Evolutionary conservation across 805 yeast species (phyloP), one percentile per base, ranked within the genome.

Genomic region (Ogataea saltuana): DNA sequence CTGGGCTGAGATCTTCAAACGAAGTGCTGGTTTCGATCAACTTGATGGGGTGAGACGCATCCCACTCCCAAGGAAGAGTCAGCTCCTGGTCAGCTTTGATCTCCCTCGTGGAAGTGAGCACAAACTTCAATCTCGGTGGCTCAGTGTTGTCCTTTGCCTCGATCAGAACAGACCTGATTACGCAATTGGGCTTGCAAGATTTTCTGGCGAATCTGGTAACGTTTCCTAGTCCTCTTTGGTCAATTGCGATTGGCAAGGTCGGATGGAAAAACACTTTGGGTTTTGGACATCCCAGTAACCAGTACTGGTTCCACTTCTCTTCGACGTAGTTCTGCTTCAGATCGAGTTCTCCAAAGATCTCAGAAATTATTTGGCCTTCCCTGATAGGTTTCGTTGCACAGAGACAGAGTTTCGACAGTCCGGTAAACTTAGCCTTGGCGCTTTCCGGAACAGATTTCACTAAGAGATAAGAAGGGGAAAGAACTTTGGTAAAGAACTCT

Each of bases 51-150:
- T 89, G 96, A 13, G 68, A 50, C 3, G 64, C 59, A 58, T 89
- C 96, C 96, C 97, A 91, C 46, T 83, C 87, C 98, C 98, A 91
- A 2, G 81, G 78, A 8, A 88, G 63, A 0, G 90, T 75, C 16
- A 91, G 64, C 58, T 90, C 97, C 29, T 81, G 77, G n/a, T 80
- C 88, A 8, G 72, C 63, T 39, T 71, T 69, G 20, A 90, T 76
- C 2, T 77, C 76, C 36, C 69, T 73, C 1, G 72, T 62, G 0
- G 96, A 77, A 21, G 69, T 69, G 8, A 87, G 70, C 7, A 78
- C 69, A 56, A 86, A 81, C 42, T 72, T 75, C 37, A 75, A 63
- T 26, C 46, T 51, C 11, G 43, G 35, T 3, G 18, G 13, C 26
- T 39, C 39, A 16, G 33, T 29, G 0, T 58, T 39, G 30, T 64